Conservation (phyloP, 23 red algal genomes). For the Gracilaria caudata region DNA sequence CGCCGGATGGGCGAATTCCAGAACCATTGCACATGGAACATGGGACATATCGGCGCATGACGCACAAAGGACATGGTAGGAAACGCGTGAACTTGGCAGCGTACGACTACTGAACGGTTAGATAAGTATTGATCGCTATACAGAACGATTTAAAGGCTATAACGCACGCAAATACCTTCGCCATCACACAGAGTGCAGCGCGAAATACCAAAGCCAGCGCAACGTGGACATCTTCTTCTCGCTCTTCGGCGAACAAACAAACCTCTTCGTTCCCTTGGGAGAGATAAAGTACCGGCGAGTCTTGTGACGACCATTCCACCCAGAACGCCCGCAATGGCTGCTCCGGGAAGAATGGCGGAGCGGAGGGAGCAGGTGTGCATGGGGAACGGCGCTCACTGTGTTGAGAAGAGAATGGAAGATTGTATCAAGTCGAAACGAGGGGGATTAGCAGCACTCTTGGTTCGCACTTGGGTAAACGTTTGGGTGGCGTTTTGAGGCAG, state of each 20-base stretch:
- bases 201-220: conserved; percentile 58
- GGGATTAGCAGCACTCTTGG: background rate
- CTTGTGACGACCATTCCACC: conserved; percentile 46
- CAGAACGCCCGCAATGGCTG: conserved; percentile 18
- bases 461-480: no score
- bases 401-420: background rate
- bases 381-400: background rate
- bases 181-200: conserved; percentile 50
- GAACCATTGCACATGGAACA: conserved; percentile 57
- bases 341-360: conserved; percentile 48
- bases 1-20: conserved; percentile 42
- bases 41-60: conserved; percentile 50
- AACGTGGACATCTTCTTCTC: conserved; percentile 45
- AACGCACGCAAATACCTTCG: conserved; percentile 51
- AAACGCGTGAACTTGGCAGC: conserved; percentile 18
- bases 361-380: conserved; percentile 35
- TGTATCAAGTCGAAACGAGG: background rate
- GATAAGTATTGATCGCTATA: background rate
- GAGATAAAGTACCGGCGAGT: background rate
- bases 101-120: conserved; percentile 3
- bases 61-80: conserved; percentile 59
- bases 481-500: no score
- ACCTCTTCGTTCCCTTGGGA: conserved; percentile 13
- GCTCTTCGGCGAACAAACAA: conserved; percentile 56
- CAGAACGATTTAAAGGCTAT: background rate